Evolutionary conservation across 2,329 filamentous ascomycete species (phyloP), one percentile per base, ranked within the genome.

Genomic region (Phaeophleospora eucalypticola): DNA sequence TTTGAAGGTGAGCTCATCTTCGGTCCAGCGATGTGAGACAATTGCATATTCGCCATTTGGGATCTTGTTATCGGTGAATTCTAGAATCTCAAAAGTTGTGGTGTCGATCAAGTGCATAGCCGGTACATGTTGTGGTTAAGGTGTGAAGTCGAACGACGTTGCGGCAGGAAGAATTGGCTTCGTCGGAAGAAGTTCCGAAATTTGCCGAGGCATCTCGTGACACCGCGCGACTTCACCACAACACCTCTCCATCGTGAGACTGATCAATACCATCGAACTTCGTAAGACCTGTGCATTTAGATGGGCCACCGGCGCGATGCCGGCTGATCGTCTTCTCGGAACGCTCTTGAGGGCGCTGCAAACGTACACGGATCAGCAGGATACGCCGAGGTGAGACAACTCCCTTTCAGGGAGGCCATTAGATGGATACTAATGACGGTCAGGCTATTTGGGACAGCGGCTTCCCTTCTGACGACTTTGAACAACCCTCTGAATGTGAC

Each of bases 401-500:
- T n/a, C 9, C 19, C 27, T 2, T 15, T 9, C 18, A 4, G 20
- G 19, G 4, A 32, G 4, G 12, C 4, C 21, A 21, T 10, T 7
- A 18, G 24, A 43, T 54, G 59, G 27, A 61, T 51, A 38, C 6
- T 4, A 18, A 14, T 15, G 16, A 14, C 6, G 24, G 24, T 7
- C 56, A 72, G 68, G 50, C 68, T 83, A 24, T 74, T 86, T 60
- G 81, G 78, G 53, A 84, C 82, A 36, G 86, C 84, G 14, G 76
- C 80, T 15, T 79, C 81, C 33, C 78, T 89, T 21, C 75, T 90
- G 45, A 79, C 82, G 14, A 79, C 79, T 40, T 79, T 89, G 43
- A 81, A 81, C 51, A 89, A 89, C 61, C 85, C 85, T 12, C 77
- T 87, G 46, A 90, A 90, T 65, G 75, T 89, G 59, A 80, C 81